Base-by-base conservation (phyloP, 208 protist species). In the Leishmania aethiopica region DNA sequence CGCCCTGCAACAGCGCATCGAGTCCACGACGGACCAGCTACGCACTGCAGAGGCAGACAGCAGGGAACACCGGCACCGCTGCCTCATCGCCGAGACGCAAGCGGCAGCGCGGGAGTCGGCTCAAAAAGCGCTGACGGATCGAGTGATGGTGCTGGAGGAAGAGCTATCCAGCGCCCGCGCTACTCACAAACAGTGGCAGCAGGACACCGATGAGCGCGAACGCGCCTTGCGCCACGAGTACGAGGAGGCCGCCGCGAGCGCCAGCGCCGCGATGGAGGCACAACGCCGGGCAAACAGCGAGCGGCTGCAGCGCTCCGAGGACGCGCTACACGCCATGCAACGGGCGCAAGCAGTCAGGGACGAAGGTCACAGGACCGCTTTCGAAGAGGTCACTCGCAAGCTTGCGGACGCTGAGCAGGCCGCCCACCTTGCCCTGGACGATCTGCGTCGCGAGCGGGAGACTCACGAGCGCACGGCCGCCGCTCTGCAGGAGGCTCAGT, bases 131-230 rank as follows among this genome's bases (percentile, higher is more conserved):
- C 73, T 77, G 32, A 10, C 15, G 53, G 51, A 45, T 32, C 73
- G 73, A 37, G 73, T 77, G 51, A 47, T 62, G 32, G 53, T 59
- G 73, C 49, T 77, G 32, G 73, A 77, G 51, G 53, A 57, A 28
- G 73, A 55, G 47, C 73, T 77, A 22, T 47, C 17, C 5, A 13
- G 19, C 22, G 51, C 32, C 25, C 73, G 35, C 51, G 73, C 73
- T 25, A 19, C 45, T 62, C 32, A n/a, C 28, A 25, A 55, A 7
- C 73, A 77, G 51, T 77, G 45, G 73, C 51, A 62, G 35, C 47
- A 77, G 73, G 73, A 77, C 15, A 32, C 51, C 51, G 51, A 77
- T 3, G 73, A 55, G 35, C 73, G 53, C 35, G 51, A 62, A 28
- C 73, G 73, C 40, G 32, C n/a, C 49, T 62, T 57, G 73, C 73